Base-by-base conservation (phyloP, 805 yeast species). In the Lipomyces mesembrius region DNA sequence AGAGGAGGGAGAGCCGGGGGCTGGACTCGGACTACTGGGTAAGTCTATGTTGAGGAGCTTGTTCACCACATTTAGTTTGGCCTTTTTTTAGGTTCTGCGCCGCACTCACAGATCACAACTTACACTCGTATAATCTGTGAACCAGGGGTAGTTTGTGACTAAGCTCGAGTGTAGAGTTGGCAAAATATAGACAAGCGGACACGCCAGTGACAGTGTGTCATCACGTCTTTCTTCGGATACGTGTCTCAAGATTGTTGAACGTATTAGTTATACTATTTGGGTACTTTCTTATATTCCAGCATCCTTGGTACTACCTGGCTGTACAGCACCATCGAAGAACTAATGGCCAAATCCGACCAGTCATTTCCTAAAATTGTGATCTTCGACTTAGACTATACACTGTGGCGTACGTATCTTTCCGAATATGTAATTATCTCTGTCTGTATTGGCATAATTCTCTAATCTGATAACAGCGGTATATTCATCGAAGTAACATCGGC, bases 381-480 rank as follows among this genome's bases (percentile, higher is more conserved):
- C 0, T 88, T 89, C 75, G 95, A 89, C 71, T 78, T 89, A 55
- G 95, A 89, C 75, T 89, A 87, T 74, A 89, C 95, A 0, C 77
- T 89, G 43, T 89, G 95, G 95, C 93, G 90, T 80, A 76, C 65
- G 83, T 77, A 34, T 22, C 29, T 17, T 11, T 49, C 12, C 34
- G 22, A 14, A 32, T 49, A 22, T 52, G 29, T 46, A n/a, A 17
- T 22, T 17, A 27, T 49, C 22, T 3, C n/a, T 17, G 32, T 20
- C n/a, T 51, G 20, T 9, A 14, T 7, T 32, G 17, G n/a, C 14
- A 12, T 32, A 39, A 32, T n/a, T n/a, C 11, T 20, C 63, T 63
- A 63, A 63, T 29, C 8, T 12, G 27, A n/a, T 59, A 14, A 49
- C 35, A 64, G 67, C 67, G 37, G 67, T 60, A 64, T 43, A 65